These are phyloP conservation scores for Psidium guajava DNA, from an alignment of 345 rosid species.

Conservation along the genomic window DNA sequence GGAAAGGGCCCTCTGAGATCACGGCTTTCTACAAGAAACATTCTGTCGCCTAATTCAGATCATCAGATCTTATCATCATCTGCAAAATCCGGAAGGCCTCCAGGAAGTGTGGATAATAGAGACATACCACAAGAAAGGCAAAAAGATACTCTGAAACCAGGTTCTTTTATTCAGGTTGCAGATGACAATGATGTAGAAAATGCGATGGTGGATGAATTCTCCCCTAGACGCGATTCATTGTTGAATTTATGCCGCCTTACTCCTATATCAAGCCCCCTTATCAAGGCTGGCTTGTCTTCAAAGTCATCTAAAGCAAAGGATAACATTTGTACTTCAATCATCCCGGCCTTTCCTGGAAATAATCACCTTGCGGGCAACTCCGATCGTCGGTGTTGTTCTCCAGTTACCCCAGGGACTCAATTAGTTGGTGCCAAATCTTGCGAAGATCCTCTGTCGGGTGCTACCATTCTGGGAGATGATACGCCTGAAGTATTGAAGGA, in stretches of 20 bases:
- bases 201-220: constrained; percentile 12
- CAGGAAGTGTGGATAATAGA: constrained; percentile 10
- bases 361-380: constrained; percentile 13
- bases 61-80: constrained; percentile 11
- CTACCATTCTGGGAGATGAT: constrained; percentile 26
- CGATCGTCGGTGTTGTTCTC: constrained; percentile 24
- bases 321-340: constrained; percentile 9
- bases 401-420: constrained; percentile 20
- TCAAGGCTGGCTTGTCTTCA: constrained; percentile 6
- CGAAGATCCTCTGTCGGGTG: constrained; percentile 11
- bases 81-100: constrained; percentile 12
- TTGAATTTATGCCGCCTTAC: constrained; percentile 18
- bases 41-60: constrained; percentile 24
- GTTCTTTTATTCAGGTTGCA: constrained; percentile 9
- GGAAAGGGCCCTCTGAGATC: constrained; percentile 29
- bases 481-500: constrained; percentile 41
- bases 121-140: constrained; percentile 13
- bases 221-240: constrained; percentile 13
- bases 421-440: constrained; percentile 15
- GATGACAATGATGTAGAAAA: constrained; percentile 5
- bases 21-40: constrained; percentile 10
- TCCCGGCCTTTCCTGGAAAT: constrained; percentile 16
- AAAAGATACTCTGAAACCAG: constrained; percentile 10
- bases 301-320: constrained; percentile 22
- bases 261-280: constrained; percentile 13